phyloP scores from a whole-genome alignment of 108 stramenopile species.

The Schizochytrium sp. region DNA sequence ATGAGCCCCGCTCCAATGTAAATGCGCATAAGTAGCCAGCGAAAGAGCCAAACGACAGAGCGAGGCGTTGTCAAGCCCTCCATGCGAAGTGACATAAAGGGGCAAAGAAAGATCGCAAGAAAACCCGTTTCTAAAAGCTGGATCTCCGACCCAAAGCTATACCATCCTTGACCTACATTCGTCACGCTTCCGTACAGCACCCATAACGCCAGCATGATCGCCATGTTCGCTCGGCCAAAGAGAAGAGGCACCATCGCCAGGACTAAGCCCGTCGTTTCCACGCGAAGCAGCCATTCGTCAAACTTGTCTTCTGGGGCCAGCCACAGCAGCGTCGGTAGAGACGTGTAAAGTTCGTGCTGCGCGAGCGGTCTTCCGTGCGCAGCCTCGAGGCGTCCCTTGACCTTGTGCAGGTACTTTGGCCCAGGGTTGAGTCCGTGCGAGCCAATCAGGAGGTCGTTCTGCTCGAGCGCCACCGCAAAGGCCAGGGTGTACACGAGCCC shows the following conservation, averaged over 20 bases:
- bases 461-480: conserved; percentile 49
- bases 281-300: conserved; percentile 27
- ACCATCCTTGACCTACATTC: conserved; percentile 55
- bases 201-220: conserved; percentile 50
- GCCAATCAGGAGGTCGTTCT: conserved; percentile 56
- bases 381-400: not conserved
- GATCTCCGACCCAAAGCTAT: conserved; percentile 71
- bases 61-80: conserved; percentile 32
- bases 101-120: conserved; percentile 64
- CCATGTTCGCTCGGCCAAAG: conserved; percentile 46
- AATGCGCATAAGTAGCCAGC: conserved; percentile 69
- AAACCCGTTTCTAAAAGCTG: conserved; percentile 71
- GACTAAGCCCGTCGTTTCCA: conserved; percentile 28
- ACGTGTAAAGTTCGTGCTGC: not conserved
- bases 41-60: conserved; percentile 57
- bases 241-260: conserved; percentile 30
- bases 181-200: conserved; percentile 59
- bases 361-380: not conserved
- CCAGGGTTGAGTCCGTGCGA: conserved; percentile 44
- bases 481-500: conserved; percentile 52
- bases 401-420: conserved; percentile 15
- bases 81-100: conserved; percentile 31
- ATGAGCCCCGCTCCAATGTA: conserved; percentile 70
- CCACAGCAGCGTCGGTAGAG: conserved; percentile 27
- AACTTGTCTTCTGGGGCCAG: conserved; percentile 22